Conservation (phyloP, 2,329 filamentous ascomycete species). For the Aspergillus chevalieri region DNA sequence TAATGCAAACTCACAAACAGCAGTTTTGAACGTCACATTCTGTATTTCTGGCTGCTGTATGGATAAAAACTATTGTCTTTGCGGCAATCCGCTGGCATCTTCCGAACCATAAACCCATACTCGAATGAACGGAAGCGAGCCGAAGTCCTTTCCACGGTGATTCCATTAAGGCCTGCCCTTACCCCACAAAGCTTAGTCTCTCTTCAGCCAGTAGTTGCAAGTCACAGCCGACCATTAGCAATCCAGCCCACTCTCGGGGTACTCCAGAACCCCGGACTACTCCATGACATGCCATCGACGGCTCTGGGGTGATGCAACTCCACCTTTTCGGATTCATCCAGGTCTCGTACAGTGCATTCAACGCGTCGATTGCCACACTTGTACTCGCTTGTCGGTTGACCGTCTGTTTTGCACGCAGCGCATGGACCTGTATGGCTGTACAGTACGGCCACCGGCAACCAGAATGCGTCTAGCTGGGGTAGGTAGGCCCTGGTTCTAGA, state of each 20-base stretch:
- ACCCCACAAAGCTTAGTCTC: neutral
- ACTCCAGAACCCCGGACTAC: constrained; percentile 1
- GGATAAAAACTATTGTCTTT: no score
- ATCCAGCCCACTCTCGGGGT: neutral
- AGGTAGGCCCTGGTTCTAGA: neutral
- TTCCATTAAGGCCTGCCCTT: neutral
- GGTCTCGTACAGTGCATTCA: neutral
- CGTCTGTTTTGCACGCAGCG: neutral
- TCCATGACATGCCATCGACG: neutral
- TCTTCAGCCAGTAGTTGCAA: neutral
- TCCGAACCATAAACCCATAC: no score
- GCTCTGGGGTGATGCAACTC: neutral
- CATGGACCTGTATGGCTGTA: neutral
- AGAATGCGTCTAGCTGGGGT: neutral
- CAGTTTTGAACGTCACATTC: no score
- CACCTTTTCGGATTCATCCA: neutral
- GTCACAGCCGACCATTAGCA: neutral
- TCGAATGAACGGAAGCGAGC: no score
- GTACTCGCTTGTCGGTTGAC: neutral
- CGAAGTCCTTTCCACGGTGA: no score
- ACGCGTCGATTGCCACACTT: neutral
- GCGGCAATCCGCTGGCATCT: no score
- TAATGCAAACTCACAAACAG: no score
- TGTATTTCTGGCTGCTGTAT: no score
- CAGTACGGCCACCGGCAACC: no score